Evolutionary conservation across 768 basidiomycete species (phyloP).

Genomic region (Tylopilus vinaceipallidus): DNA sequence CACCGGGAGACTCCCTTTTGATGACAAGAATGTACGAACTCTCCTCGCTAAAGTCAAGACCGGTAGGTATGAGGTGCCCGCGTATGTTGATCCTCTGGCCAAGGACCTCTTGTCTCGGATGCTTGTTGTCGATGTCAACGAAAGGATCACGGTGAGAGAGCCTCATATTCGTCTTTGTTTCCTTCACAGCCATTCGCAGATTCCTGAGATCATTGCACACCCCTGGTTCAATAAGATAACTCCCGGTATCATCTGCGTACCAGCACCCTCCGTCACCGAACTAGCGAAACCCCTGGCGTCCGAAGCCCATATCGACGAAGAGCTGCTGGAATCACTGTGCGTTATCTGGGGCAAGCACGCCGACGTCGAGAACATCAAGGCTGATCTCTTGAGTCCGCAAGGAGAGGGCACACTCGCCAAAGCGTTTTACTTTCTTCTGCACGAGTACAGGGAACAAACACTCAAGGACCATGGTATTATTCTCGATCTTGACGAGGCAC

Average conservation of each 20-base stretch:
- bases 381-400: conserved; percentile 66
- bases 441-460: conserved; percentile 67
- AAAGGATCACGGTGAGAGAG: conserved; percentile 71
- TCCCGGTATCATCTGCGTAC: conserved; percentile 45
- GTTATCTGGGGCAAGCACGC: conserved; percentile 83
- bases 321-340: conserved; percentile 73
- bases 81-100: conserved; percentile 77
- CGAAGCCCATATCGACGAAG: conserved; percentile 68
- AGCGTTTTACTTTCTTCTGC: conserved; percentile 84
- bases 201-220: conserved; percentile 80
- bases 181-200: conserved; percentile 44
- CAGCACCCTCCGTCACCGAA: conserved; percentile 61
- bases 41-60: conserved; percentile 84
- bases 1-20: conserved; percentile 89
- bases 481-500: conserved; percentile 31
- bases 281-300: conserved; percentile 71
- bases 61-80: conserved; percentile 83
- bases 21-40: conserved; percentile 79
- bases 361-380: conserved; percentile 53
- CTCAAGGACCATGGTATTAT: conserved; percentile 54
- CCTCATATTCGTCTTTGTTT: neutral
- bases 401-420: conserved; percentile 77
- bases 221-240: conserved; percentile 72
- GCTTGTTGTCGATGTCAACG: conserved; percentile 81
- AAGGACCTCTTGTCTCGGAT: conserved; percentile 82